These are phyloP conservation scores for Prunus armeniaca DNA, from an alignment of 306 rosid genomes.

Conservation along the genomic window DNA sequence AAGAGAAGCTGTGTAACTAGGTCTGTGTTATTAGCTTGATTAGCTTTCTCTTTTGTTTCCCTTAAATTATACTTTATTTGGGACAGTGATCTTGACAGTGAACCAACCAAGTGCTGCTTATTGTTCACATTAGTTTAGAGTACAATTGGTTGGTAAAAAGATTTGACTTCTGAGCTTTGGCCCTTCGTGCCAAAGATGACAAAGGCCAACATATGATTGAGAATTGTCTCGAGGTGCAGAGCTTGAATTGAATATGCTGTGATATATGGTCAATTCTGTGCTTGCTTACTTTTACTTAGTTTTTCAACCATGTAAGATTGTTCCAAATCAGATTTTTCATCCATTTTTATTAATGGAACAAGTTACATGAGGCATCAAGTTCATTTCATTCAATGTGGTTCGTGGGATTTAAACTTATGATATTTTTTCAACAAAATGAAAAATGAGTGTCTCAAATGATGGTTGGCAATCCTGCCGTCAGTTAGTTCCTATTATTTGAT, in stretches of 20 bases:
- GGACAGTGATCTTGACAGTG: background rate
- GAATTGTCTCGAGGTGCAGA: background rate
- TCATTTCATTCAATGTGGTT: too few species aligned
- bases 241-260: background rate
- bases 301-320: too few species aligned
- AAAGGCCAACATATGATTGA: background rate
- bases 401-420: too few species aligned
- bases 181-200: background rate
- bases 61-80: background rate
- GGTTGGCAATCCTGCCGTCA: too few species aligned
- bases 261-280: background rate
- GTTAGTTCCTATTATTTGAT: too few species aligned
- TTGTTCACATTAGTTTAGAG: background rate
- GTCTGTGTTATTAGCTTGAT: background rate
- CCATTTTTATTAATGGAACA: too few species aligned
- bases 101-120: background rate
- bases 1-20: background rate
- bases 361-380: too few species aligned
- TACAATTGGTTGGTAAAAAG: background rate
- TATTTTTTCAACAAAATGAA: too few species aligned
- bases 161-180: background rate
- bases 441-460: too few species aligned
- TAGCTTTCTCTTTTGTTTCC: background rate
- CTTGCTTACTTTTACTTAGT: background rate
- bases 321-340: too few species aligned